Conservation (phyloP, 768 basidiomycete species). For the Amylocystis lapponica region DNA sequence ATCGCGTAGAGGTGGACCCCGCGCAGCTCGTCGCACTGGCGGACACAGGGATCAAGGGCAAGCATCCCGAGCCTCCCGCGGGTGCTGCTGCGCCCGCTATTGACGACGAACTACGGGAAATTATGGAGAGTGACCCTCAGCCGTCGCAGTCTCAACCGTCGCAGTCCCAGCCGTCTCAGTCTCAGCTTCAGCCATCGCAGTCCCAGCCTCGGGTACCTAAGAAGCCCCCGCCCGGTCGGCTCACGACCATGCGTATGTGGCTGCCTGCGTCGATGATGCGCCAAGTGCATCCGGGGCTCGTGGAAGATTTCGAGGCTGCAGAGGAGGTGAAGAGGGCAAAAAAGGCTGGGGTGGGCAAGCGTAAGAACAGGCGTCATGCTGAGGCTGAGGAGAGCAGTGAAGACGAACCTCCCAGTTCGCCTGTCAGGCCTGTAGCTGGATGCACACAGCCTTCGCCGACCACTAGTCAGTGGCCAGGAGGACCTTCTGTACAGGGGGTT, state of each 20-base stretch:
- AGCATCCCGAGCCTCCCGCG: constrained; percentile 15
- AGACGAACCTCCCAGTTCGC: background rate
- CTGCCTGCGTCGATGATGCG: constrained; percentile 36
- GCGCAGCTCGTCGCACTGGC: constrained; percentile 28
- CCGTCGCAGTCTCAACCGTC: too few species aligned
- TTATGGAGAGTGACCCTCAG: background rate
- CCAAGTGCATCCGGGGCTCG: constrained; percentile 35
- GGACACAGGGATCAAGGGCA: constrained; percentile 23
- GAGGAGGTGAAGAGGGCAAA: constrained; percentile 26
- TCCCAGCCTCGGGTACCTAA: constrained; percentile 2
- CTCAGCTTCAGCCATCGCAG: background rate
- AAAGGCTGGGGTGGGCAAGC: constrained; percentile 11
- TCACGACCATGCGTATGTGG: constrained; percentile 33
- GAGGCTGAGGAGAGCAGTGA: background rate
- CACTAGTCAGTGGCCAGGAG: too few species aligned
- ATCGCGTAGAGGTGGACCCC: constrained; percentile 35
- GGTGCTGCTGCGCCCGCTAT: background rate
- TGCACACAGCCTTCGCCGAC: too few species aligned
- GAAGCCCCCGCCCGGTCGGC: constrained; percentile 24
- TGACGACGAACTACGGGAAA: background rate
- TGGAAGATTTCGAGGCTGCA: constrained; percentile 27
- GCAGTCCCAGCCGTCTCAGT: too few species aligned
- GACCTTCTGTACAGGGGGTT: too few species aligned
- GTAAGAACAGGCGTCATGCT: constrained; percentile 7
- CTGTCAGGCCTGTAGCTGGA: background rate